Percentiles rank a stretch among this genome's conserved stretches.
Conservation (phyloP, 352 stramenopile species). For the Blastocystis sp. region DNA sequence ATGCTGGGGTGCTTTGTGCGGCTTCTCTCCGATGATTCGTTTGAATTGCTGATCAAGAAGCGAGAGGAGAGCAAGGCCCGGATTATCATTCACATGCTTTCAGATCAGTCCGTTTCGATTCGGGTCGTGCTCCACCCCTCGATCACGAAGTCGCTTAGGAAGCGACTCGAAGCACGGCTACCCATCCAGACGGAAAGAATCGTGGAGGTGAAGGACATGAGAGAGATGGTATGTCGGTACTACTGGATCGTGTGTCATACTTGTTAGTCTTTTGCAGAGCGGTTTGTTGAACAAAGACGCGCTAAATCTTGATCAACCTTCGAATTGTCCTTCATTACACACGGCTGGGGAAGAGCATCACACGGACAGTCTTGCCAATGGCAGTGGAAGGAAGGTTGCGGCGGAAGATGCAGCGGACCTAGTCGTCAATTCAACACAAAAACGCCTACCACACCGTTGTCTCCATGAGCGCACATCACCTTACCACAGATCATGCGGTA, state of each 20-base stretch:
- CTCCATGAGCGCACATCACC: conserved; percentile 91
- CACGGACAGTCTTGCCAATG: conserved; percentile 91
- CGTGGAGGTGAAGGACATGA: conserved; percentile 9
- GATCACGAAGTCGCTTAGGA: not conserved
- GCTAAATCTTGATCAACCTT: conserved; percentile 72
- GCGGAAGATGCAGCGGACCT: conserved; percentile 87
- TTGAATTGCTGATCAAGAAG: not conserved
- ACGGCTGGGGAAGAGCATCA: conserved; percentile 98
- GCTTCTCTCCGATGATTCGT: not conserved
- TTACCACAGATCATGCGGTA: conserved; percentile 96
- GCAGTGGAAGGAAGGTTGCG: conserved; percentile 91
- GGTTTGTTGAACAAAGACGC: conserved; percentile 64
- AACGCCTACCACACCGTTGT: conserved; percentile 90
- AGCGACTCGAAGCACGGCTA: conserved; percentile 30
- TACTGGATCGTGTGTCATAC: conserved; percentile 58
- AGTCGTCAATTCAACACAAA: not conserved
- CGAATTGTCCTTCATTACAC: conserved; percentile 80
- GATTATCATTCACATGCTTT: conserved; percentile 12
- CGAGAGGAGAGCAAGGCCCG: not conserved
- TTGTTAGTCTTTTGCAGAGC: conserved; percentile 15
- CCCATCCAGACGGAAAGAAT: conserved; percentile 10
- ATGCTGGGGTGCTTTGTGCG: not conserved
- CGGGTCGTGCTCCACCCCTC: not conserved
- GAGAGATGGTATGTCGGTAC: conserved; percentile 24
- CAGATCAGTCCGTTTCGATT: not conserved